Evolutionary conservation across 1,284 basidiomycete genomes (phyloP), one percentile per base, ranked within the genome.

Genomic region (Coniophora puteana): DNA sequence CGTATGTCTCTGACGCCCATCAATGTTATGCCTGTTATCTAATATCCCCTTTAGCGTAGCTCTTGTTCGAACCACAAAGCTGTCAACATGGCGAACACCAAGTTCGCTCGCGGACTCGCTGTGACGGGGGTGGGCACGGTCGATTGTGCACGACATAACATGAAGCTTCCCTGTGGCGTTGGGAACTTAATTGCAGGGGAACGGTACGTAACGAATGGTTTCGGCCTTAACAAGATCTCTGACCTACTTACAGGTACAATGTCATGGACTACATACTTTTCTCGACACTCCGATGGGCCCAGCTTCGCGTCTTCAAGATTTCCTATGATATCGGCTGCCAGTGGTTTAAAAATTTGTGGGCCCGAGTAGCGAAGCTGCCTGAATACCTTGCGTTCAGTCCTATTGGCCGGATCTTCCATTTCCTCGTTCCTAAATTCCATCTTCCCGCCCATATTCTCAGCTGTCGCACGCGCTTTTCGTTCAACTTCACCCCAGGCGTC

Each of bases 161-260:
- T 57, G 8, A 41, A 54, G 0, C 38, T 31, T 8, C 36, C 34
- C 10, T 51, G 44, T 41, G 52, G 55, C 2, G 49, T 52, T 6
- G 53, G 41, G 2, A 53, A 58, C 40, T 41, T 52, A 22, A 54
- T 54, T 35, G 40, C 44, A 12, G 57, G 58, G 1, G 58, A 59
- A 43, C 42, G 30, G 54, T 51, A 28, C 17, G 29, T 14, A 31
- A 8, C n/a, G 8, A n/a, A 27, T 27, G n/a, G 8, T 27, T 8
- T 27, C 10, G 26, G 6, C 20, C 29, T 14, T 6, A 6, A 8
- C 20, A 8, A 8, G 17, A 14, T 25, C 25, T 18, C n/a, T 39
- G 37, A 13, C 6, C 5, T 13, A 13, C 7, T 16, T 29, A 17
- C 32, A 56, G 53, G 31, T 56, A 55, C 36, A 21, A 35, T 1